Evolutionary conservation across 169 alveolate species (phyloP).

Genomic region (Eimeria tenella): DNA sequence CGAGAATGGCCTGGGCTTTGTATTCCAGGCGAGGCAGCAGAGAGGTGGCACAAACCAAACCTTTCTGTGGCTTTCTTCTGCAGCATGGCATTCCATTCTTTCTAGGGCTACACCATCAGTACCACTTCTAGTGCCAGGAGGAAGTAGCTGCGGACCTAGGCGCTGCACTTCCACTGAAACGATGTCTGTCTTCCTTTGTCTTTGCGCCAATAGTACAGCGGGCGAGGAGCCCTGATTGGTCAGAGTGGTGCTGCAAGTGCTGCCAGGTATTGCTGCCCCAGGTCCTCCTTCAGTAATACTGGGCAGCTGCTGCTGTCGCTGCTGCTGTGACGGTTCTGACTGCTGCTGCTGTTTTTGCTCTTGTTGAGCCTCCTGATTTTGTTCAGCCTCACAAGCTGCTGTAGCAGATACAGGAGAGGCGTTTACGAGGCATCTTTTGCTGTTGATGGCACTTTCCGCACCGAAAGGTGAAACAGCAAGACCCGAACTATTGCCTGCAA

Average conservation of each 20-base stretch:
- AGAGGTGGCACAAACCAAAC: constrained; percentile 62
- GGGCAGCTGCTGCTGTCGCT: constrained; percentile 29
- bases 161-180: constrained; percentile 6
- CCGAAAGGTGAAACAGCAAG: not conserved
- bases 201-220: not conserved
- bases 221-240: constrained; percentile 29
- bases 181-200: not conserved
- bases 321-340: not conserved
- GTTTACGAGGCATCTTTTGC: not conserved
- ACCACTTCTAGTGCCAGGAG: not conserved
- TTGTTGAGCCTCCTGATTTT: not conserved
- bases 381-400: not conserved
- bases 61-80: not conserved
- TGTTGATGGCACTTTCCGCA: not conserved
- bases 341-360: not conserved
- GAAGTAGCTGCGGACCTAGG: not conserved
- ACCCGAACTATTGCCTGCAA: not conserved
- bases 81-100: not conserved
- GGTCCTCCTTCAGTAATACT: not conserved
- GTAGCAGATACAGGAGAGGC: not conserved
- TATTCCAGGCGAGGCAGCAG: constrained; percentile 62
- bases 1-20: constrained; percentile 30
- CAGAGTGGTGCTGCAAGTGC: constrained; percentile 54
- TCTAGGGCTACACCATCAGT: not conserved
- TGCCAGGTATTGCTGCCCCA: constrained; percentile 35